A percentile compares a stretch with the other conserved stretches of the same genome.
Conservation (phyloP, 2,329 filamentous ascomycete genomes). For the Phialemoniopsis sp. region DNA sequence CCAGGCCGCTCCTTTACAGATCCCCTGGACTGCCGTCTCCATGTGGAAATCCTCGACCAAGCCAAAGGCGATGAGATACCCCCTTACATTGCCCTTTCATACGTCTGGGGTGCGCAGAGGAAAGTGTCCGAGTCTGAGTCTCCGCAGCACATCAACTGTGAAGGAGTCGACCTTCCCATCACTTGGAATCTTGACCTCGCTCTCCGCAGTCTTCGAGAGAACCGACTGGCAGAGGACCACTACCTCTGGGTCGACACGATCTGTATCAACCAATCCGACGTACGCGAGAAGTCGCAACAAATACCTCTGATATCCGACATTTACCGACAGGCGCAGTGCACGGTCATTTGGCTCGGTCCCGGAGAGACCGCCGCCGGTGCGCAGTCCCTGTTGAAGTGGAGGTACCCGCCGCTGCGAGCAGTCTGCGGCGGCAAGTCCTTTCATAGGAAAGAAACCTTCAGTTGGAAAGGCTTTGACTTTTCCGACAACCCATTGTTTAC, state of each 20-base stretch:
- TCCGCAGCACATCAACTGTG: too few relatives aligned
- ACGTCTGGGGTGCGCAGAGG: background rate
- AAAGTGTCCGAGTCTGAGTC: too few relatives aligned
- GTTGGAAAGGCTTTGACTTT: too few relatives aligned
- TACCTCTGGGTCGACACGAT: background rate
- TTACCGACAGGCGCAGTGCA: background rate
- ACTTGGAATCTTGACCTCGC: background rate
- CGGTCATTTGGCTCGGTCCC: constrained; percentile 1
- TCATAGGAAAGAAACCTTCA: too few relatives aligned
- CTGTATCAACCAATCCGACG: constrained; percentile 1
- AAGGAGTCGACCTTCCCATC: background rate
- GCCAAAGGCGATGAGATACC: background rate
- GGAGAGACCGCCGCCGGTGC: too few relatives aligned
- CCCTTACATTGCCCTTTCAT: background rate
- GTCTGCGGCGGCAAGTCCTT: too few relatives aligned
- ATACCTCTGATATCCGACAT: background rate
- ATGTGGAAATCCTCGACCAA: too few relatives aligned
- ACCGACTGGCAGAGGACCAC: background rate
- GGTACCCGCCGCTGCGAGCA: too few relatives aligned
- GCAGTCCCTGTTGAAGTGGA: too few relatives aligned
- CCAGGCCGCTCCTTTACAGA: too few relatives aligned
- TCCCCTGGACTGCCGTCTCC: too few relatives aligned
- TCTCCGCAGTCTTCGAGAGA: background rate
- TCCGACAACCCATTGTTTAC: too few relatives aligned
- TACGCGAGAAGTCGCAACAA: background rate